phyloP scores from a whole-genome alignment of 495 filamentous ascomycete genomes.

The Trypethelium eluteriae region DNA sequence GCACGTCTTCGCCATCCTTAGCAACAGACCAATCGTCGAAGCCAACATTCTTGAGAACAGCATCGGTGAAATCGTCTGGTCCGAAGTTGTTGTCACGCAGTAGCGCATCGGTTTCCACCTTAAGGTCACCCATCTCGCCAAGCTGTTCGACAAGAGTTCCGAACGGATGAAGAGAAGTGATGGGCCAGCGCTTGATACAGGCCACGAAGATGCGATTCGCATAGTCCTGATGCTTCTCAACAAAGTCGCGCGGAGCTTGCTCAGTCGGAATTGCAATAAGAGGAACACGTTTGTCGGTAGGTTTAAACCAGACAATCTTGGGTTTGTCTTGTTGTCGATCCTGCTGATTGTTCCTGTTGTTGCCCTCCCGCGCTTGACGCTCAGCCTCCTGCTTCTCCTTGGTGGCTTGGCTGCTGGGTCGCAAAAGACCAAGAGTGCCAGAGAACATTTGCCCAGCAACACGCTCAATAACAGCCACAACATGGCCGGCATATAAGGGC shows the following conservation, averaged over 20 bases:
- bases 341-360: constrained; percentile 63
- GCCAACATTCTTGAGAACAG: constrained; percentile 84
- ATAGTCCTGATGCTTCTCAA: constrained; percentile 96
- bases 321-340: constrained; percentile 90
- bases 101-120: constrained; percentile 93
- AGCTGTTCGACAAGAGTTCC: constrained; percentile 95
- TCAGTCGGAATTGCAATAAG: constrained; percentile 97
- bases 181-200: constrained; percentile 98
- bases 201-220: constrained; percentile 96
- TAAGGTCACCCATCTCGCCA: constrained; percentile 93
- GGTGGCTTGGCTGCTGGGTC: constrained; percentile 95
- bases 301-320: constrained; percentile 99
- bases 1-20: constrained; percentile 66
- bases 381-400: constrained; percentile 99
- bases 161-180: constrained; percentile 97
- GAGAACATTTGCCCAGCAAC: constrained; percentile 99
- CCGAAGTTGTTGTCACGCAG: constrained; percentile 98
- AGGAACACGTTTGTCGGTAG: constrained; percentile 96
- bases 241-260: constrained; percentile 94
- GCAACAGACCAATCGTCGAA: constrained; percentile 84
- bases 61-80: constrained; percentile 94
- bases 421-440: constrained; percentile 82
- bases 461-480: constrained; percentile 94
- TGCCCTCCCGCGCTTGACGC: constrained; percentile 80
- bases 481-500: constrained; percentile 90